phyloP scores from a whole-genome alignment of 2,329 filamentous ascomycete species.

The Coniochaeta sp. region DNA sequence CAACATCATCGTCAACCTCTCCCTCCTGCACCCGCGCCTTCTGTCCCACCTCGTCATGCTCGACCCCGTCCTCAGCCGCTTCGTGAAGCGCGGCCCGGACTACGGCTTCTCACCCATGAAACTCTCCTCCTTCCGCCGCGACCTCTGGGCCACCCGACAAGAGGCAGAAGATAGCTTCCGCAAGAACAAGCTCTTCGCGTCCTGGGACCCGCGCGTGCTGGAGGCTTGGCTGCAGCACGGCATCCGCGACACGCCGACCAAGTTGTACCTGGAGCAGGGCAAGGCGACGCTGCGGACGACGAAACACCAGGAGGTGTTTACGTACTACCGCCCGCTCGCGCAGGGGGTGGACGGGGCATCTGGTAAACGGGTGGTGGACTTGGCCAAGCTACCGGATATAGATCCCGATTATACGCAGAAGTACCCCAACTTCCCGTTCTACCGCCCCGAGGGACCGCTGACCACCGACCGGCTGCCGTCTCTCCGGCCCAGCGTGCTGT shows the following conservation, averaged over 20 bases:
- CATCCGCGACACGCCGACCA: constrained; percentile 65
- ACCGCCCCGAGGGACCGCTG: constrained; percentile 55
- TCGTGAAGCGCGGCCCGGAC: constrained; percentile 28
- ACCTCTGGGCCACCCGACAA: constrained; percentile 71
- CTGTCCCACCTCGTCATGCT: constrained; percentile 68
- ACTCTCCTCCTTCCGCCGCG: constrained; percentile 65
- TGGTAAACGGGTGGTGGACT: constrained; percentile 29
- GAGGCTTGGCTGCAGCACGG: constrained; percentile 67
- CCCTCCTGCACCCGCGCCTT: constrained; percentile 74
- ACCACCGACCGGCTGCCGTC: constrained; percentile 51
- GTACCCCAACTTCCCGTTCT: constrained; percentile 47
- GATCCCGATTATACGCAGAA: constrained; percentile 26
- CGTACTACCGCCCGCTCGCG: constrained; percentile 59
- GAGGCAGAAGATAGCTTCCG: constrained; percentile 62
- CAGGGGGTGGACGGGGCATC: constrained; percentile 29
- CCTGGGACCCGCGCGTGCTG: constrained; percentile 77
- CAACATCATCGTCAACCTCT: constrained; percentile 62
- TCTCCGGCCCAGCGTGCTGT: constrained; percentile 60
- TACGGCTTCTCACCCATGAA: constrained; percentile 36
- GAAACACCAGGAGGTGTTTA: constrained; percentile 83
- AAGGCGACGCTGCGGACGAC: constrained; percentile 71
- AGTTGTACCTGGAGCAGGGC: constrained; percentile 39
- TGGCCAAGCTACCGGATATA: constrained; percentile 36
- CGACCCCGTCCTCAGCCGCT: constrained; percentile 70
- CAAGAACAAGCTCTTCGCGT: constrained; percentile 66